Conservation (phyloP, 139 green algal genomes). For the Desmodesmus armatus region DNA sequence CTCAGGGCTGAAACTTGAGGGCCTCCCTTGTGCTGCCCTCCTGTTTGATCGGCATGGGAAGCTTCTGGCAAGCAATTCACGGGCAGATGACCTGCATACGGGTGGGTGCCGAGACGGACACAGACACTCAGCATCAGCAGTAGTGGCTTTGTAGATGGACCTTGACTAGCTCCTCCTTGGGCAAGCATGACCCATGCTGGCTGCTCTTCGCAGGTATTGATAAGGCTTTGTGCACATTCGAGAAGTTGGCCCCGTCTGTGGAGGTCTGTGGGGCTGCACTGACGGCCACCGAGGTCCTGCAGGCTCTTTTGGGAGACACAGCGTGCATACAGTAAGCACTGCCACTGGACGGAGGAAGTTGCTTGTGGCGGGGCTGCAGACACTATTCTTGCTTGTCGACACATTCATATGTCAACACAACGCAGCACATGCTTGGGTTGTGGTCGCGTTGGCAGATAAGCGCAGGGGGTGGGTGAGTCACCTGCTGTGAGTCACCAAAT, state of each 20-base stretch:
- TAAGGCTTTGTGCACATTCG: not conserved
- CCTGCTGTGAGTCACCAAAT: too few species aligned
- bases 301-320: not conserved
- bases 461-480: too few species aligned
- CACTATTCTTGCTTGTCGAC: not conserved
- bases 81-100: slow-evolving; percentile 24
- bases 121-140: not conserved
- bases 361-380: not conserved
- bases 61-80: slow-evolving; percentile 19
- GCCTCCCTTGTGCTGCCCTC: slow-evolving; percentile 36
- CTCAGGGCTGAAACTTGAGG: not conserved
- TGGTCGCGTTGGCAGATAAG: too few species aligned
- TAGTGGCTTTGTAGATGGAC: not conserved
- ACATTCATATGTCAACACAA: not conserved
- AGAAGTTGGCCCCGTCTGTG: not conserved
- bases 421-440: not conserved
- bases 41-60: slow-evolving; percentile 13
- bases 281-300: slow-evolving; percentile 3
- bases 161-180: too few species aligned
- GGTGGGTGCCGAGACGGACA: slow-evolving; percentile 5
- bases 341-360: not conserved
- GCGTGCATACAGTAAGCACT: slow-evolving; percentile 25
- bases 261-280: slow-evolving; percentile 21
- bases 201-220: slow-evolving; percentile 18
- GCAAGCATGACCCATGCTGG: not conserved